Evolutionary conservation across 2,329 filamentous ascomycete species (phyloP).

Genomic region (Colletotrichum neosansevieriae): DNA sequence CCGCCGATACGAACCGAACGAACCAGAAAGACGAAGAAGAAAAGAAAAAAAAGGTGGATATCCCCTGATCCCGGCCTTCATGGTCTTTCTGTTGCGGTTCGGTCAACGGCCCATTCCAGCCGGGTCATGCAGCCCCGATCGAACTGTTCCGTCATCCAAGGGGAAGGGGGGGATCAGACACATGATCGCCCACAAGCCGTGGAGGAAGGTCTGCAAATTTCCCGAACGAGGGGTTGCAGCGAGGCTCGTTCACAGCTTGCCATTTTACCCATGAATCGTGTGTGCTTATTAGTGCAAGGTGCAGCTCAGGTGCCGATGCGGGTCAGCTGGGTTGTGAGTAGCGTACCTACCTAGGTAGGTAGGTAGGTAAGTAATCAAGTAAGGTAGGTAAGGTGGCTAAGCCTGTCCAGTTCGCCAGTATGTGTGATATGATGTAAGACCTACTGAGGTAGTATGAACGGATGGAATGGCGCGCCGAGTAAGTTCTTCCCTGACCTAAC

Average conservation of each 20-base stretch:
- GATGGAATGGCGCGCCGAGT: too few species aligned
- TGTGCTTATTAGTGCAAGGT: not conserved
- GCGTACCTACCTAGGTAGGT: too few species aligned
- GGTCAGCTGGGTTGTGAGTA: conserved; percentile 8
- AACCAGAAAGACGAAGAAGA: not conserved
- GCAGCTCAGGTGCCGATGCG: conserved; percentile 24
- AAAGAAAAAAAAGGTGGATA: conserved; percentile 1
- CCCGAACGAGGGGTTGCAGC: conserved; percentile 30
- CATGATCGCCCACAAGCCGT: conserved; percentile 34
- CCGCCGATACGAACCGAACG: not conserved
- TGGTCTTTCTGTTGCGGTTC: not conserved
- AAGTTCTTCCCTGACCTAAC: too few species aligned
- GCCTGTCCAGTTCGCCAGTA: too few species aligned
- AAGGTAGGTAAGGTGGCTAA: too few species aligned
- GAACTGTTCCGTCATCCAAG: conserved; percentile 27
- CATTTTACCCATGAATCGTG: conserved; percentile 20
- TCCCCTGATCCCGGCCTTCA: not conserved
- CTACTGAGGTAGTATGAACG: too few species aligned
- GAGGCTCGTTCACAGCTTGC: conserved; percentile 16
- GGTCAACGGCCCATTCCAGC: conserved; percentile 10
- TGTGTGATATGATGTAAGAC: too few species aligned
- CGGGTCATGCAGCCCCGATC: conserved; percentile 21
- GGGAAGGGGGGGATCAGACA: conserved; percentile 22
- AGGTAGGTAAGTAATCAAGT: too few species aligned
- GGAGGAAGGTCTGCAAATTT: conserved; percentile 32